A percentile compares a stretch with the other conserved stretches of the same genome.
phyloP scores from a whole-genome alignment of 148 eudicot species.

The Chenopodium suecicum region DNA sequence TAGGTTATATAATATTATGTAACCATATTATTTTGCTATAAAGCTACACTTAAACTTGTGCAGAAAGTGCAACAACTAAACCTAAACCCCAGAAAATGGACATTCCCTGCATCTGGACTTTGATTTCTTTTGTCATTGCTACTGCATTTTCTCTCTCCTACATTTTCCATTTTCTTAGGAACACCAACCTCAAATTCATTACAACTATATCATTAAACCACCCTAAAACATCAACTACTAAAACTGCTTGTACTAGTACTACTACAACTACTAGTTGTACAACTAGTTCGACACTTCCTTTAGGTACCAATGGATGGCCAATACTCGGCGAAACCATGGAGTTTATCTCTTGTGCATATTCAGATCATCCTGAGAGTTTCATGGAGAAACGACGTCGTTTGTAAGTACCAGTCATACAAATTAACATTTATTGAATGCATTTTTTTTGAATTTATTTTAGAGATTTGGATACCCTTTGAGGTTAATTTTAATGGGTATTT shows the following conservation, averaged over 20 bases:
- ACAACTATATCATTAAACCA: background rate
- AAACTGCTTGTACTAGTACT: background rate
- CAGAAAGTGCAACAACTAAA: slow-evolving; percentile 19
- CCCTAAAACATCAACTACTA: background rate
- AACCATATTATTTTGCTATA: slow-evolving; percentile 13
- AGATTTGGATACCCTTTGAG: slow-evolving; percentile 23
- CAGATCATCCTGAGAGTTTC: slow-evolving; percentile 73
- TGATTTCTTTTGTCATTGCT: slow-evolving; percentile 19
- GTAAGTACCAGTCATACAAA: slow-evolving; percentile 40
- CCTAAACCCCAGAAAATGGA: slow-evolving; percentile 26
- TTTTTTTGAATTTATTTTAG: background rate
- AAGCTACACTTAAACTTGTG: slow-evolving; percentile 16
- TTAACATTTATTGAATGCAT: too few species aligned
- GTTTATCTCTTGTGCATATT: slow-evolving; percentile 81
- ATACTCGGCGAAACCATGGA: slow-evolving; percentile 86
- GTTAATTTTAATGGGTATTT: slow-evolving; percentile 11
- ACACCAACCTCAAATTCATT: slow-evolving; percentile 5
- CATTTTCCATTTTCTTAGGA: slow-evolving; percentile 22
- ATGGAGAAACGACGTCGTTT: slow-evolving; percentile 74
- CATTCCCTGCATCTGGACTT: slow-evolving; percentile 19
- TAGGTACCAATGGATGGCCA: slow-evolving; percentile 82
- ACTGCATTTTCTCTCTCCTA: slow-evolving; percentile 11
- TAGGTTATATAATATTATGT: background rate
- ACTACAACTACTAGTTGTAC: background rate
- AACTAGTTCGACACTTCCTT: slow-evolving; percentile 27